A percentile compares a stretch with the other conserved stretches of the same genome.
phyloP scores from a whole-genome alignment of 169 alveolate genomes.

The Besnoitia besnoiti region DNA sequence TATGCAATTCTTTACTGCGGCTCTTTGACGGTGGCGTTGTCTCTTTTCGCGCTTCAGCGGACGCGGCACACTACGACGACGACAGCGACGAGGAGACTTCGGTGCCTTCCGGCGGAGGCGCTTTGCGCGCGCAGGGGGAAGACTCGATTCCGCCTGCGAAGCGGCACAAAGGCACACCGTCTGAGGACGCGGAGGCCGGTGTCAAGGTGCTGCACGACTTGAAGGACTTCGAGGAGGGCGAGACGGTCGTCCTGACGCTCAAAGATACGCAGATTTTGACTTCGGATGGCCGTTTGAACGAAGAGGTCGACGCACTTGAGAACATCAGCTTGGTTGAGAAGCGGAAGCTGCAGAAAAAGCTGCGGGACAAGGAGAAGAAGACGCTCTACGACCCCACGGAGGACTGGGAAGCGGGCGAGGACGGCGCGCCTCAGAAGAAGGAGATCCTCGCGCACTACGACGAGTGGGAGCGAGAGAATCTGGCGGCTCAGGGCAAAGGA shows the following conservation, averaged over 20 bases:
- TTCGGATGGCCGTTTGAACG: constrained; percentile 39
- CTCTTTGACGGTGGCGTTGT: not conserved
- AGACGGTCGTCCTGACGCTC: constrained; percentile 57
- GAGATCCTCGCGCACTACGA: constrained; percentile 61
- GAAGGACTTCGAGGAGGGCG: constrained; percentile 57
- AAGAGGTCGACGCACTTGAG: constrained; percentile 46
- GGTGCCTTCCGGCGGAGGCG: not conserved
- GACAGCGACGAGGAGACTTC: not conserved
- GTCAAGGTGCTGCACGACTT: constrained; percentile 55
- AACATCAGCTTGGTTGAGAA: constrained; percentile 24
- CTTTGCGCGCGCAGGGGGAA: no score
- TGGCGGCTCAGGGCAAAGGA: constrained; percentile 25
- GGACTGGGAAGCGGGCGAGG: constrained; percentile 54
- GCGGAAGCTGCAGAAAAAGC: not conserved
- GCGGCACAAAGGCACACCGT: not conserved
- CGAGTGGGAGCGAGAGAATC: constrained; percentile 55
- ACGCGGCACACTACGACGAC: constrained; percentile 38
- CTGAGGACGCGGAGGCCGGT: not conserved
- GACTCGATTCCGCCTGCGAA: not conserved
- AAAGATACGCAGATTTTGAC: constrained; percentile 41
- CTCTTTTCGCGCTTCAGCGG: not conserved
- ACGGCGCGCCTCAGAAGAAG: constrained; percentile 40
- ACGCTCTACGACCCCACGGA: constrained; percentile 54
- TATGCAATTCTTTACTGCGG: not conserved
- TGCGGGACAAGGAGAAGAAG: constrained; percentile 36